Conservation (phyloP, 2,329 filamentous ascomycete species). For the Pseudocercospora macadamiae region DNA sequence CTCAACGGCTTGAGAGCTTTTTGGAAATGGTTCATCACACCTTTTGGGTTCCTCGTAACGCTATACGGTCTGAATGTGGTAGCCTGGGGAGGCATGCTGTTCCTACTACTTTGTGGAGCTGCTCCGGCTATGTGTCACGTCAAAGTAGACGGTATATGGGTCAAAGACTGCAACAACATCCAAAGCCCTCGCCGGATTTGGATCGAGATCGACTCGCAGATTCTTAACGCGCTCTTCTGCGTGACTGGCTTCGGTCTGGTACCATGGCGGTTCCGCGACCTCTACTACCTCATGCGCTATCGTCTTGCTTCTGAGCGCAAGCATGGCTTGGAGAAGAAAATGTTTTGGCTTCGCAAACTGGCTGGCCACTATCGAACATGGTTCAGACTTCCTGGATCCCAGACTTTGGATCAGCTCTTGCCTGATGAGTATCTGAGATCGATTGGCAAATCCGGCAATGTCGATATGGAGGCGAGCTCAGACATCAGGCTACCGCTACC, state of each 20-base stretch:
- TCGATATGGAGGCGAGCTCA: slow-evolving; percentile 33
- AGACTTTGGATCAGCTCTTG: slow-evolving; percentile 53
- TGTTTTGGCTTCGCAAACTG: slow-evolving; percentile 65
- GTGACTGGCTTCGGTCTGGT: slow-evolving; percentile 82
- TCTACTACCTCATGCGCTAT: slow-evolving; percentile 72
- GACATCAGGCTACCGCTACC: slow-evolving; percentile 65
- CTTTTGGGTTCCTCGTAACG: slow-evolving; percentile 74
- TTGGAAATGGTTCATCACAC: slow-evolving; percentile 74
- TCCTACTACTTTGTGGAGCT: slow-evolving; percentile 77
- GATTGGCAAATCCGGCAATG: neutral
- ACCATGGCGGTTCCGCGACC: slow-evolving; percentile 81
- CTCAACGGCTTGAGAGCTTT: slow-evolving; percentile 58
- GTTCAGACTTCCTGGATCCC: slow-evolving; percentile 72
- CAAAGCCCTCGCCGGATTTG: slow-evolving; percentile 74
- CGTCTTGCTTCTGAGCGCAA: slow-evolving; percentile 47
- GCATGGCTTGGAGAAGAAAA: slow-evolving; percentile 38
- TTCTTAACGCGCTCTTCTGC: slow-evolving; percentile 82
- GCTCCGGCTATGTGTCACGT: slow-evolving; percentile 69
- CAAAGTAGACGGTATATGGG: slow-evolving; percentile 18
- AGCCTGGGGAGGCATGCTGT: slow-evolving; percentile 90
- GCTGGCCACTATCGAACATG: slow-evolving; percentile 75
- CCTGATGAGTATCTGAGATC: slow-evolving; percentile 10
- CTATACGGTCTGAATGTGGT: slow-evolving; percentile 82
- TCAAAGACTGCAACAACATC: slow-evolving; percentile 39
- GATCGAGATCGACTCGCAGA: slow-evolving; percentile 84